phyloP scores from a whole-genome alignment of 305 asterid genomes.

The Caryopteris hybrid region DNA sequence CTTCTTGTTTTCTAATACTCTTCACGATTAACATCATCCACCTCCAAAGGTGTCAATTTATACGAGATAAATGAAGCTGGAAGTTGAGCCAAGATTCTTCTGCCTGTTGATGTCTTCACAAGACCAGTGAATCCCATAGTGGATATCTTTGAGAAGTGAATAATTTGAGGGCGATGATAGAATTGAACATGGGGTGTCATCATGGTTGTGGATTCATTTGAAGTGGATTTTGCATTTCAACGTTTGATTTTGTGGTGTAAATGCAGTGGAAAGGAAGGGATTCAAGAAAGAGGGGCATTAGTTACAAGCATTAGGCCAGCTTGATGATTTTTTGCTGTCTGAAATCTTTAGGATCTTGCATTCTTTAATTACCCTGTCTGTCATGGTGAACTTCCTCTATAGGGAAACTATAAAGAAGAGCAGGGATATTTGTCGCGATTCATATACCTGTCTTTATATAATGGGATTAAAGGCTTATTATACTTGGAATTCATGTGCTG shows the following conservation, averaged over 20 bases:
- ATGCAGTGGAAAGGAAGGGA: neutral
- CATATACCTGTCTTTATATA: too few species aligned
- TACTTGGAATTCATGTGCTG: too few species aligned
- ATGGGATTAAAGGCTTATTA: too few species aligned
- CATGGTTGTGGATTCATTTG: neutral
- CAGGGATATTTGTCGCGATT: too few species aligned
- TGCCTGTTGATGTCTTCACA: neutral
- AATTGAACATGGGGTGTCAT: neutral
- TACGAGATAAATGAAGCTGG: neutral
- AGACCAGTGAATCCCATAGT: neutral
- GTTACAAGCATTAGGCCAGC: neutral
- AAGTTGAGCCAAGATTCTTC: neutral
- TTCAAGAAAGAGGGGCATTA: neutral
- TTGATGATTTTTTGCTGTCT: neutral
- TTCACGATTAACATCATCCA: neutral
- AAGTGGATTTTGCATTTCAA: neutral
- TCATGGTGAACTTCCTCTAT: neutral
- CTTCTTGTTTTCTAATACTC: neutral
- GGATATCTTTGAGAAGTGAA: neutral
- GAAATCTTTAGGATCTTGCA: neutral
- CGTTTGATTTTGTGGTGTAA: neutral
- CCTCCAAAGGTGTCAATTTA: neutral
- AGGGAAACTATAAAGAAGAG: too few species aligned
- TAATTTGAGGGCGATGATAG: neutral
- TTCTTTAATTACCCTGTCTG: slow-evolving; percentile 7